Evolutionary conservation across 1,284 basidiomycete genomes (phyloP).

Genomic region (Coniferiporia weirii): DNA sequence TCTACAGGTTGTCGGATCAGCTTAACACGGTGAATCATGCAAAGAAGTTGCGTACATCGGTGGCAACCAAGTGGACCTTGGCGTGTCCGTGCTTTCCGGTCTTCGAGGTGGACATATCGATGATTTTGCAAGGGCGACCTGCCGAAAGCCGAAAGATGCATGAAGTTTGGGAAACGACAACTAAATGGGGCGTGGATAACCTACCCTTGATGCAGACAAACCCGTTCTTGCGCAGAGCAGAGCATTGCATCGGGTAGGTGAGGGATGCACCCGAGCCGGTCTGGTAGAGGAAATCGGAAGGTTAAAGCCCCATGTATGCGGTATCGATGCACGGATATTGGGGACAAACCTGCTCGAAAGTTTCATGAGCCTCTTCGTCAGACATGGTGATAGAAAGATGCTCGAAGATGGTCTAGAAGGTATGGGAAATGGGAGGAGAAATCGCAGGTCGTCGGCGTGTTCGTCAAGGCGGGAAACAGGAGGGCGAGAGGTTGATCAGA

Average conservation of each 20-base stretch:
- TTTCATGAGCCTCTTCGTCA: constrained; percentile 18
- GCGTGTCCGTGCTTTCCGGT: constrained; percentile 99
- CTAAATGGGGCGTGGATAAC: constrained; percentile 17
- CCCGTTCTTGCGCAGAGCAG: constrained; percentile 90
- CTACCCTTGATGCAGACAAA: constrained; percentile 95
- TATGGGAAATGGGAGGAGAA: constrained; percentile 9
- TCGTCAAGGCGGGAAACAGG: background rate
- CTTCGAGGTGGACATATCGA: constrained; percentile 99
- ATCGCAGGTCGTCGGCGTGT: background rate
- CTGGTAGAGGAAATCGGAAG: constrained; percentile 28
- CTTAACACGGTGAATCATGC: constrained; percentile 12
- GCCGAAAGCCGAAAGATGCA: constrained; percentile 15
- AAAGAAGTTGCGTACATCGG: constrained; percentile 67
- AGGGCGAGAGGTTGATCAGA: background rate
- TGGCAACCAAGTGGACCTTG: constrained; percentile 97
- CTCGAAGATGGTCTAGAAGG: constrained; percentile 13
- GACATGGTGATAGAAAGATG: constrained; percentile 21
- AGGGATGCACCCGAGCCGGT: constrained; percentile 77
- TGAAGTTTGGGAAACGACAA: background rate
- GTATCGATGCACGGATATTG: constrained; percentile 6
- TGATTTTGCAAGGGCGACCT: constrained; percentile 98
- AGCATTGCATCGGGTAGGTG: constrained; percentile 97
- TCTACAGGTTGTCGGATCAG: constrained; percentile 42
- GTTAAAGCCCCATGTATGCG: background rate
- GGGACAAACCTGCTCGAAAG: constrained; percentile 14